Conservation (phyloP, 305 asterid species). For the Petunia hybrid region DNA sequence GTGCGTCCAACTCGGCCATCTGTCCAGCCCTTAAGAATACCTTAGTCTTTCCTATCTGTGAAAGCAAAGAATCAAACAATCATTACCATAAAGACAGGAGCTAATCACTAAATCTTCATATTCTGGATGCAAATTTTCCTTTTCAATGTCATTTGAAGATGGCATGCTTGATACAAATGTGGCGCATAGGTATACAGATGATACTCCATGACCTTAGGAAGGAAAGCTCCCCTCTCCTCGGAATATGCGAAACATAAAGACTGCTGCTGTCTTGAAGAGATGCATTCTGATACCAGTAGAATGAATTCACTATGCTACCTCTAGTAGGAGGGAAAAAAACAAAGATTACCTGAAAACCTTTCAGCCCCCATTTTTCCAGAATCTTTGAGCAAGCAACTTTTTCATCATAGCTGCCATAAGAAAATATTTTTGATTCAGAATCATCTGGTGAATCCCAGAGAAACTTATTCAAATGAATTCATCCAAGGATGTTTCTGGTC, state of each 20-base stretch:
- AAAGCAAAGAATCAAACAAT: conserved; percentile 21
- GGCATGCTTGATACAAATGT: not conserved
- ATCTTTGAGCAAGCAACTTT: conserved; percentile 82
- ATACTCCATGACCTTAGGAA: conserved; percentile 20
- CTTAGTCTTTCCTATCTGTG: conserved; percentile 97
- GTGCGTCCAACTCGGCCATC: conserved; percentile 99
- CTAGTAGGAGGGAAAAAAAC: conserved; percentile 18
- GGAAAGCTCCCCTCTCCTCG: not conserved
- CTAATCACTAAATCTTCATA: conserved; percentile 35
- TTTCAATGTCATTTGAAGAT: conserved; percentile 13
- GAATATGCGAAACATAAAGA: conserved; percentile 20
- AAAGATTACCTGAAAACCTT: conserved; percentile 85
- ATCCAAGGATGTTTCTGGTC: conserved; percentile 7
- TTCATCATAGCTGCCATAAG: conserved; percentile 79
- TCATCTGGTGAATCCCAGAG: conserved; percentile 37
- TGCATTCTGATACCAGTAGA: conserved; percentile 20
- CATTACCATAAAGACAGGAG: conserved; percentile 21
- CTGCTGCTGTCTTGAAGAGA: not conserved
- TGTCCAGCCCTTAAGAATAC: conserved; percentile 99
- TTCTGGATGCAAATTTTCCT: conserved; percentile 7
- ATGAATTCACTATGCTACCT: conserved; percentile 27
- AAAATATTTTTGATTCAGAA: conserved; percentile 36
- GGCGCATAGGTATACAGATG: conserved; percentile 1
- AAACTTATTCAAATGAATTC: conserved; percentile 24
- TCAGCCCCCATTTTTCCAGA: conserved; percentile 86